phyloP scores from a whole-genome alignment of 306 rosid species.

The Vachellia collinsii region DNA sequence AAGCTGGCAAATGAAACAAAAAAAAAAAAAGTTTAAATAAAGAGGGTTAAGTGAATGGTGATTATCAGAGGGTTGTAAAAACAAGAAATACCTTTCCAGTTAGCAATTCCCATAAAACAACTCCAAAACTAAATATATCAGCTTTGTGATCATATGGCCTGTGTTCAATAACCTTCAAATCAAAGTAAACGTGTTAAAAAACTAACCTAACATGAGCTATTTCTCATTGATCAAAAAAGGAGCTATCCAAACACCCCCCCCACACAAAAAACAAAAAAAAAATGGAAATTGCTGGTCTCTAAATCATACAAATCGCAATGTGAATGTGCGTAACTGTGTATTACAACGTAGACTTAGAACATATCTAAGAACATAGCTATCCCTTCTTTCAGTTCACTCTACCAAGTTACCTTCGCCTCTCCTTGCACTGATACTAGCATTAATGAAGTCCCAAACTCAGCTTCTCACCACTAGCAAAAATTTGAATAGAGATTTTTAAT shows the following conservation, averaged over 20 bases:
- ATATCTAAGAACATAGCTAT: background rate
- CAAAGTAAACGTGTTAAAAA: constrained; percentile 59
- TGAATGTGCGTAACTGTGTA: background rate
- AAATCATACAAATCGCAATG: background rate
- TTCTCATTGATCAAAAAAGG: background rate
- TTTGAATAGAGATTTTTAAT: background rate
- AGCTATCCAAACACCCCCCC: constrained; percentile 3
- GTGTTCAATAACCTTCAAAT: constrained; percentile 97
- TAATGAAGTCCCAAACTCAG: background rate
- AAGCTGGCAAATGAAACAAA: constrained; percentile 85
- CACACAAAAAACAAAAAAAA: no score
- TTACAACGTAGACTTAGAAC: background rate
- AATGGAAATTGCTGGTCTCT: no score
- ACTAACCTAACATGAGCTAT: constrained; percentile 45
- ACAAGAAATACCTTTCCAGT: constrained; percentile 83
- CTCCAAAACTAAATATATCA: constrained; percentile 92
- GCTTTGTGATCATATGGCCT: constrained; percentile 99
- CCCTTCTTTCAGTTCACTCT: background rate
- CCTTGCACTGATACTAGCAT: background rate
- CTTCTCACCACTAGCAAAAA: background rate
- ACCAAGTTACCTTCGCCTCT: background rate
- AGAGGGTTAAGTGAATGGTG: background rate
- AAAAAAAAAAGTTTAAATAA: background rate
- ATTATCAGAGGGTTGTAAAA: constrained; percentile 7
- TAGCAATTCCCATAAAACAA: constrained; percentile 91